Evolutionary conservation across 2,329 filamentous ascomycete species (phyloP), one percentile per base, ranked within the genome.

Genomic region (Cercospora berteroae): DNA sequence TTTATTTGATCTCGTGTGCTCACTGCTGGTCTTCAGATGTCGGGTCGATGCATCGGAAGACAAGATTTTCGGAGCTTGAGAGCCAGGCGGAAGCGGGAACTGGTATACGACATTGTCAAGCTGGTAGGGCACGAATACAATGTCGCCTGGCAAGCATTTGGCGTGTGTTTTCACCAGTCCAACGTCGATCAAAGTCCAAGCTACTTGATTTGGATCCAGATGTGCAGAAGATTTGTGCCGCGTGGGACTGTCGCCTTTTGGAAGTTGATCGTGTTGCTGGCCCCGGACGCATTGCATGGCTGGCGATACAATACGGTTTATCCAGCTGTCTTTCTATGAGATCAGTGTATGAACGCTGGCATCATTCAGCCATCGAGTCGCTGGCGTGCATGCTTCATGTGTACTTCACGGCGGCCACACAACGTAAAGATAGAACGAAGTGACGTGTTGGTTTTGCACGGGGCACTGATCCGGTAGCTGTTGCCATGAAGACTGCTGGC

Each of bases 101-200:
- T 67, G 65, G 20, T 64, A 67, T 16, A 67, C 56, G 23, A 64
- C 48, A 16, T 64, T 67, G n/a, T 64, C 65, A 7, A 67, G 42
- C 60, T 64, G 56, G 31, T 52, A 58, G n/a, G 65, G 65, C 52
- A 57, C 57, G 31, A 67, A 67, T 25, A 60, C 44, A 33, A 67
- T 42, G 39, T 60, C 61, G 36, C 55, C 52, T 10, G 65, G 65
- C 29, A 67, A 48, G 42, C 65, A 64, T 50, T 55, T 63, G 12
- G 29, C 65, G 60, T 67, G 65, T 29, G 65, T 67, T 29, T 67
- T 64, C 23, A 61, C 61, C 23, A 67, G 59, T 13, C 65, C 65
- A 16, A 67, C 57, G 31, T 67, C 56, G 44, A 67, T 48, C n/a
- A 64, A 57, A 27, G 50, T 27, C 55, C 55, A 36, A 58, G 55